These are phyloP conservation scores for Heliamphora ciliata DNA, from an alignment of 179 eudicot species.

Conservation along the genomic window DNA sequence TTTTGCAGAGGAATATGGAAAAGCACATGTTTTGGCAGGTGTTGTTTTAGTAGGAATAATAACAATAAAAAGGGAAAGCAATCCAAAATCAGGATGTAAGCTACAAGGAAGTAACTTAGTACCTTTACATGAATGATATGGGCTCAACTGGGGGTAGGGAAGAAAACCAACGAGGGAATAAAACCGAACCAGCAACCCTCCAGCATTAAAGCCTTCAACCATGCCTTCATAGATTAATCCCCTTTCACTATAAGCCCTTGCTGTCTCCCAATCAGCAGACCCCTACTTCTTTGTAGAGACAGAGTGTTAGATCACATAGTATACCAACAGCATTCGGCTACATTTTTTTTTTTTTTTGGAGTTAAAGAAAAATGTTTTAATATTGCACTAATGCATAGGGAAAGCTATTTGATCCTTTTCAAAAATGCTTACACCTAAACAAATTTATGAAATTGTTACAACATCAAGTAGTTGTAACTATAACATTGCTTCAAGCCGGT, in stretches of 20 bases:
- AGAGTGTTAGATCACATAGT: slow-evolving; percentile 36
- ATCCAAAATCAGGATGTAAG: background rate
- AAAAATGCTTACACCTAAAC: background rate
- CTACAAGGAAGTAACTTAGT: slow-evolving; percentile 12
- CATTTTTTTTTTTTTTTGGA: background rate
- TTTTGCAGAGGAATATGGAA: background rate
- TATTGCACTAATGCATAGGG: background rate
- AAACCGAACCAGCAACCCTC: slow-evolving; percentile 81
- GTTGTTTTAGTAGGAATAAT: background rate
- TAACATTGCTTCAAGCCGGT: background rate
- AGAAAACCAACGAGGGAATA: slow-evolving; percentile 86
- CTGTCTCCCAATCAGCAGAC: slow-evolving; percentile 88
- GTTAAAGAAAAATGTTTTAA: background rate
- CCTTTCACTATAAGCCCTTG: slow-evolving; percentile 49
- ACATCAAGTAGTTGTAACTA: background rate
- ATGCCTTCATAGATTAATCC: slow-evolving; percentile 65
- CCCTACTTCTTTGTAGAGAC: slow-evolving; percentile 74
- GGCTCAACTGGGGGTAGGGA: slow-evolving; percentile 76
- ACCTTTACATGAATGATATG: slow-evolving; percentile 76
- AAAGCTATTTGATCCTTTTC: background rate
- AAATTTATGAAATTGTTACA: background rate
- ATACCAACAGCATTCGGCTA: background rate
- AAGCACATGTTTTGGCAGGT: too few relatives aligned
- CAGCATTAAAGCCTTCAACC: slow-evolving; percentile 72
- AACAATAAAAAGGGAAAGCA: background rate